Conservation (phyloP, 2,329 filamentous ascomycete genomes). For the Cladosporium sp. region DNA sequence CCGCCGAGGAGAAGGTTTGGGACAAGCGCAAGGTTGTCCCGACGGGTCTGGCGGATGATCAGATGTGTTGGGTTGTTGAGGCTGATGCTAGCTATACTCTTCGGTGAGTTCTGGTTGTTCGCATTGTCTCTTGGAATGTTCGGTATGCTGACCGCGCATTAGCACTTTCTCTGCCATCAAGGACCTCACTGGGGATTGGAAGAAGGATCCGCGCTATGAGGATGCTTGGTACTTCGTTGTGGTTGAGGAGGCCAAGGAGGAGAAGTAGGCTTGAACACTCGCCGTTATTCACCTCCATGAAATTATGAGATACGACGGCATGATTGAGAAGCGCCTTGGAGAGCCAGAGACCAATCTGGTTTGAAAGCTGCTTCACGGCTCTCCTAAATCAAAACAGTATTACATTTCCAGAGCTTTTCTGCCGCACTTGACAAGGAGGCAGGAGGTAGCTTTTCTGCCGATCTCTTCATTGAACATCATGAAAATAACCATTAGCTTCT, state of each 20-base stretch:
- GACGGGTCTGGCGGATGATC: slow-evolving; percentile 27
- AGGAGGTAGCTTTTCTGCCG: too few species aligned
- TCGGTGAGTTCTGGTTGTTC: slow-evolving; percentile 25
- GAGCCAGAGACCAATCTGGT: too few species aligned
- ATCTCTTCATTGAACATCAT: too few species aligned
- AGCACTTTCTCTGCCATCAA: slow-evolving; percentile 32
- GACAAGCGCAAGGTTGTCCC: slow-evolving; percentile 32
- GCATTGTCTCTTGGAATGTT: slow-evolving; percentile 9
- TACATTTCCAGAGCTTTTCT: too few species aligned
- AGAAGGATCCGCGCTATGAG: slow-evolving; percentile 30
- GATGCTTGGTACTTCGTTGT: slow-evolving; percentile 30
- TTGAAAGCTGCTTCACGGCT: too few species aligned
- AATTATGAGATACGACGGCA: too few species aligned
- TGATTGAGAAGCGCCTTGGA: too few species aligned
- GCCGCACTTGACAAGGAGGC: too few species aligned
- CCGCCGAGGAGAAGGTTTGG: slow-evolving; percentile 30
- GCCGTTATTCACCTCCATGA: not conserved
- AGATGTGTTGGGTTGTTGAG: slow-evolving; percentile 35
- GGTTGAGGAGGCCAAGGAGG: slow-evolving; percentile 1
- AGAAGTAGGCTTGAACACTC: not conserved
- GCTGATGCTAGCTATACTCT: slow-evolving; percentile 27
- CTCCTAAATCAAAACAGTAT: too few species aligned
- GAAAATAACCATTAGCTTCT: too few species aligned
- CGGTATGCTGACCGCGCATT: not conserved
- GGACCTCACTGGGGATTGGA: slow-evolving; percentile 32